Percentiles rank a stretch among this genome's conserved stretches.
Conservation (phyloP, 352 stramenopile species). For the Thraustochytrium sp. region DNA sequence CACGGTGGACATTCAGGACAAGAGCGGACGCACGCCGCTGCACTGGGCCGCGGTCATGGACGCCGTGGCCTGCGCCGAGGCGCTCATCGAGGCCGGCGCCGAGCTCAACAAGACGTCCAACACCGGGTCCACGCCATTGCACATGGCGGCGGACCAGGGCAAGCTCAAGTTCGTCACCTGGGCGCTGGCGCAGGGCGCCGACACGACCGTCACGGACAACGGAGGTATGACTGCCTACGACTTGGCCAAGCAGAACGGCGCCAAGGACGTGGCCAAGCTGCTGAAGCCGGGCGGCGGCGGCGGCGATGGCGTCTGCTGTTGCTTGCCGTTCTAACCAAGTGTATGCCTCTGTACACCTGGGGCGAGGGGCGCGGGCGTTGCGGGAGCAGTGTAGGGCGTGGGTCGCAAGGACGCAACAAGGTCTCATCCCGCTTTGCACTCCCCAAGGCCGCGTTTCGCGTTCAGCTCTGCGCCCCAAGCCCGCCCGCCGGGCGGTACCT, state of each 20-base stretch:
- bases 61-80: neutral
- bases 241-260: neutral
- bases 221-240: slow-evolving; percentile 31
- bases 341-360: neutral
- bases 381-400: no score
- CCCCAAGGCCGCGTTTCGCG: no score
- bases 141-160: slow-evolving; percentile 30
- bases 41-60: slow-evolving; percentile 41
- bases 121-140: slow-evolving; percentile 22
- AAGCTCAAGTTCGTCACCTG: slow-evolving; percentile 38
- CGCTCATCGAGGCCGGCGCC: neutral
- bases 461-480: no score
- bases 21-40: slow-evolving; percentile 33
- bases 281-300: neutral
- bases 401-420: no score
- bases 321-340: neutral
- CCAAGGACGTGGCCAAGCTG: slow-evolving; percentile 39
- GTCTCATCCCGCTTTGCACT: no score
- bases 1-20: slow-evolving; percentile 35
- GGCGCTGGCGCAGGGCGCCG: neutral
- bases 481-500: no score
- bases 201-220: neutral
- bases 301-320: neutral
- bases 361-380: no score
- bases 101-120: slow-evolving; percentile 26